A percentile compares a stretch with the other conserved stretches of the same genome.
Conservation (phyloP, 2,329 filamentous ascomycete genomes). For the Parastagonospora avenae region DNA sequence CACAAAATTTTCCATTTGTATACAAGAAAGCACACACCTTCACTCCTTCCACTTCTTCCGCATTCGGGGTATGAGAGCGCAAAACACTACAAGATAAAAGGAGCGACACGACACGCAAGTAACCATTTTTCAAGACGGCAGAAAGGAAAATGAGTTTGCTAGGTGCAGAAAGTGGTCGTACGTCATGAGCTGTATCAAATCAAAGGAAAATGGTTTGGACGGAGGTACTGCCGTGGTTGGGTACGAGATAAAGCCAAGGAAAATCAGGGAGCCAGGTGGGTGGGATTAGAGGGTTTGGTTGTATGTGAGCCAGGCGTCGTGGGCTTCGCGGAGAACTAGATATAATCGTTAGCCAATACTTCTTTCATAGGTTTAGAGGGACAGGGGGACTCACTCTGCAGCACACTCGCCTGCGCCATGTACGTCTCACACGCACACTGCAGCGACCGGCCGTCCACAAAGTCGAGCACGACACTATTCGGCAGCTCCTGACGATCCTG, state of each 20-base stretch:
- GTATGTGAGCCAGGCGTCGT: slow-evolving; percentile 45
- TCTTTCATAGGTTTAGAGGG: not conserved
- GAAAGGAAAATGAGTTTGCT: no score
- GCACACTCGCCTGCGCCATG: slow-evolving; percentile 40
- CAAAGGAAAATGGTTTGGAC: not conserved
- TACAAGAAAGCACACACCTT: slow-evolving; percentile 19
- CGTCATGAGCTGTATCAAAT: no score
- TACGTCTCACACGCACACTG: slow-evolving; percentile 60
- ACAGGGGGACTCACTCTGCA: slow-evolving; percentile 36
- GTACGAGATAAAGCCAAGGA: slow-evolving; percentile 5
- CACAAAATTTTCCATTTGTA: not conserved
- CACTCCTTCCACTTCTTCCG: slow-evolving; percentile 12
- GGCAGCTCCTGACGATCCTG: slow-evolving; percentile 91
- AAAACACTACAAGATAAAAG: no score
- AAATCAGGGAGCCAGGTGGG: not conserved
- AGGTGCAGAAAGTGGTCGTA: no score
- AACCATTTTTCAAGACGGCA: no score
- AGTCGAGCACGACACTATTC: slow-evolving; percentile 74
- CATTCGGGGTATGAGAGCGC: no score
- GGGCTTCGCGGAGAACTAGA: slow-evolving; percentile 44
- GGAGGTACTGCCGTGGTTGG: slow-evolving; percentile 1
- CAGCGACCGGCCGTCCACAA: slow-evolving; percentile 64
- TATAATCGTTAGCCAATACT: slow-evolving; percentile 13
- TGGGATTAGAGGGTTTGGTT: slow-evolving; percentile 25
- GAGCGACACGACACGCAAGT: no score